Base-by-base conservation (phyloP, 164 flowering plant species). In the Dillenia turbinata region DNA sequence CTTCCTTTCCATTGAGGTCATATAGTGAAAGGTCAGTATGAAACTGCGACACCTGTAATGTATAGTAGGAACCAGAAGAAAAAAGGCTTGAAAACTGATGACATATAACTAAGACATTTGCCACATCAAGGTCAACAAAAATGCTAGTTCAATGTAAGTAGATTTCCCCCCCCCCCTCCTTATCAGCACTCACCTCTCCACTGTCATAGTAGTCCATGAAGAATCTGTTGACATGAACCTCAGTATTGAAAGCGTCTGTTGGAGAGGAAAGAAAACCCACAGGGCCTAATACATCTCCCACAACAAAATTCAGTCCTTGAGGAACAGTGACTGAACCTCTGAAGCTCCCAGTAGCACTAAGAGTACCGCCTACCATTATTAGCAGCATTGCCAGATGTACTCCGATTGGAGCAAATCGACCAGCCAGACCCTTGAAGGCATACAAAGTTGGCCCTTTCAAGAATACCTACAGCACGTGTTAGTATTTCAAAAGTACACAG, bases 311-410 rank as follows among this genome's bases (percentile, higher is more conserved):
- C 62, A 94, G 75, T 44, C 98, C 98, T 73, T 94, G 98, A 16
- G 98, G 98, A 65, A 94, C 97, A 11, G 88, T 94, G 12, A 91
- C 98, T 7, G 96, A 81, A 12, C 98, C 98, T 71, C 76, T 78
- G 64, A 86, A 94, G 81, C 96, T 91, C 62, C 97, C 97, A 47
- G 85, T 26, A 58, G 98, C 97, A 76, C 90, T 91, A 44, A 86
- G 79, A 59, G 98, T 94, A 61, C 81, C 97, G 59, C 98, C 98
- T 17, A 64, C 88, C 98, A 94, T 94, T 74, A 94, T 84, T 62
- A 94, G 75, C 63, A 94, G 70, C 94, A 94, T 86, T 10, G 98
- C 93, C 43, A 94, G 57, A 72, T 90, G 98, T 16, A 94, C 98
- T 57, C 97, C 98, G 62, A 94, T 87, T 5, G 98, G 97, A 9